These are phyloP conservation scores for Paecilomyces niveus DNA, from an alignment of 2,329 filamentous ascomycete genomes.

Conservation along the genomic window DNA sequence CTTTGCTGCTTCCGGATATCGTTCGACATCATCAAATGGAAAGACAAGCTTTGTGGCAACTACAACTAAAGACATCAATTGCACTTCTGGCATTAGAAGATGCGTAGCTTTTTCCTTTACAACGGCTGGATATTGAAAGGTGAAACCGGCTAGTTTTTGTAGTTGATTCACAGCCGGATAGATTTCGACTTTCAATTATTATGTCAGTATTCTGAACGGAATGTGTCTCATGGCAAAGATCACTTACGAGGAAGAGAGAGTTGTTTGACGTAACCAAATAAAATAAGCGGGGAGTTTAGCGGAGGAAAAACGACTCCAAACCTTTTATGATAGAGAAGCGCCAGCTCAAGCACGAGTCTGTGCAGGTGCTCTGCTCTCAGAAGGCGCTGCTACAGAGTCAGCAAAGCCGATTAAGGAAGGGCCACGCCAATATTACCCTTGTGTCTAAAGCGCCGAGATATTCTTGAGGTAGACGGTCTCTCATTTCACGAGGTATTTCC, in stretches of 20 bases:
- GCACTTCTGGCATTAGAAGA: conserved; percentile 64
- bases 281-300: conserved; percentile 61
- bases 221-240: neutral
- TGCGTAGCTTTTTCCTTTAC: conserved; percentile 30
- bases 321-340: conserved; percentile 57
- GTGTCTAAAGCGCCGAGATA: conserved; percentile 35
- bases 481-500: conserved; percentile 37
- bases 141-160: conserved; percentile 48
- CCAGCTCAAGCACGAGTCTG: conserved; percentile 53
- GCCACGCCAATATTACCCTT: conserved; percentile 17
- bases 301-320: conserved; percentile 66
- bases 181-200: conserved; percentile 17
- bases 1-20: conserved; percentile 42
- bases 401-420: neutral
- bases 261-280: conserved; percentile 63
- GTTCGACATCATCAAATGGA: conserved; percentile 57
- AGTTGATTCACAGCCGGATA: conserved; percentile 53
- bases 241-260: conserved; percentile 66
- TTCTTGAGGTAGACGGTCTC: conserved; percentile 35
- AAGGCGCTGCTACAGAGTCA: conserved; percentile 20
- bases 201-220: neutral
- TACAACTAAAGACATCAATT: conserved; percentile 63
- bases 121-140: conserved; percentile 46
- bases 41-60: conserved; percentile 73
- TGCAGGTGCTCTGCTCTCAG: conserved; percentile 56